Base-by-base conservation (phyloP, 2,329 filamentous ascomycete genomes). In the Trichoderma asperellum region DNA sequence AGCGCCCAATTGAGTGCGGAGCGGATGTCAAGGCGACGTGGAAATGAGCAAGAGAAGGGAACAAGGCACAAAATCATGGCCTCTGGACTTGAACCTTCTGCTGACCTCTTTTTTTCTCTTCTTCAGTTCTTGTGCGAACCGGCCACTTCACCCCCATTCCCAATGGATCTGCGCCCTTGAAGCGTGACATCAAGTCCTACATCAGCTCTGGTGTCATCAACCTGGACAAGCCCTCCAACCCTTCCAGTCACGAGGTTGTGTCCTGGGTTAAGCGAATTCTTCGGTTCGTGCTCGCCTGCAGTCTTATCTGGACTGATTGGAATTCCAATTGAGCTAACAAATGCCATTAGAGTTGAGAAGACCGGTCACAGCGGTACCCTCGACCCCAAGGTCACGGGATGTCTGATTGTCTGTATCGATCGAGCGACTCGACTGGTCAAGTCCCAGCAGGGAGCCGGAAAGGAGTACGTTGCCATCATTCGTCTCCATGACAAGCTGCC, bases 221-320 rank as follows among this genome's bases (percentile, higher is more conserved):
- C 85, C 90, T 97, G 75, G 81, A 83, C 73, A 83, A 83, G 86
- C 96, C 95, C 69, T 96, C 94, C 65, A 99, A 99, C 85, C 95
- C 95, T 67, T 97, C 94, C 74, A 96, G 92, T 78, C 96, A 99
- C 87, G 96, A 99, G 86, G 96, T 99, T 74, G 96, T 99, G 78
- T 95, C 96, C 74, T 99, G 96, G 96, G 92, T 98, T 76, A 99
- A 99, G 91, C 91, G 95, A 76, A 98, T 98, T 77, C 87, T 99
- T 68, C 91, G 92, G 91, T 94, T 88, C 73, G 83, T 78, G 62
- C 66, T 68, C 55, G 43, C 52, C 32, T 59, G 21, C 37, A 27
- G 8, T 40, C 12, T 35, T 34, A 55, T 65, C 6, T 35, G 8
- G 27, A 40, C 11, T 27, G 62, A 57, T 57, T 65, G 62, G 37